Percentiles rank a stretch among this genome's conserved stretches.
Conservation (phyloP, 345 rosid genomes). For the Aquilaria malaccensis region DNA sequence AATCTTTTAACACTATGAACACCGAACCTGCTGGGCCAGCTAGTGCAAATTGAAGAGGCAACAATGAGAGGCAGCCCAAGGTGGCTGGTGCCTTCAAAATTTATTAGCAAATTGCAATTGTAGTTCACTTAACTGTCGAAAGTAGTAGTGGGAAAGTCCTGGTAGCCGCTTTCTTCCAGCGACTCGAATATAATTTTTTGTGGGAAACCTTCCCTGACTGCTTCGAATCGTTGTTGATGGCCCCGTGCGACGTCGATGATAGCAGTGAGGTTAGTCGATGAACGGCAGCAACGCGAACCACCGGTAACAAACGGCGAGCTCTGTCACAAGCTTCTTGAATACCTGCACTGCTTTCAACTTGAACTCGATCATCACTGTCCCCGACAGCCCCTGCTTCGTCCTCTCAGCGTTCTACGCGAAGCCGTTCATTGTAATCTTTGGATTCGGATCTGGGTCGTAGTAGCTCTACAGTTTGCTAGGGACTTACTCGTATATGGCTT, state of each 20-base stretch:
- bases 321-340: conserved; percentile 41
- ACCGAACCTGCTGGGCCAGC: no score
- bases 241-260: conserved; percentile 69
- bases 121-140: no score
- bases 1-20: no score
- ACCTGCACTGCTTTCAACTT: conserved; percentile 54
- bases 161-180: no score
- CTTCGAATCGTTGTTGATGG: conserved; percentile 44
- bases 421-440: conserved; percentile 52
- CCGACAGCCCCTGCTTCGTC: conserved; percentile 37
- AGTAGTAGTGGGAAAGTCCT: no score
- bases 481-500: conserved; percentile 83
- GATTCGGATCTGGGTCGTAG: conserved; percentile 29
- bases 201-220: conserved; percentile 29
- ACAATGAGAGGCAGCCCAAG: no score
- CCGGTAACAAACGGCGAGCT: conserved; percentile 69
- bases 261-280: conserved; percentile 20
- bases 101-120: no score
- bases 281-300: conserved; percentile 74
- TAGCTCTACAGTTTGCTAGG: conserved; percentile 64
- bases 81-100: no score
- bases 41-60: no score
- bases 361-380: conserved; percentile 67
- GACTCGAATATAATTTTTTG: no score
- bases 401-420: conserved; percentile 65